Conservation (phyloP, 129 eudicot genomes). For the Tanacetum coccineum region DNA sequence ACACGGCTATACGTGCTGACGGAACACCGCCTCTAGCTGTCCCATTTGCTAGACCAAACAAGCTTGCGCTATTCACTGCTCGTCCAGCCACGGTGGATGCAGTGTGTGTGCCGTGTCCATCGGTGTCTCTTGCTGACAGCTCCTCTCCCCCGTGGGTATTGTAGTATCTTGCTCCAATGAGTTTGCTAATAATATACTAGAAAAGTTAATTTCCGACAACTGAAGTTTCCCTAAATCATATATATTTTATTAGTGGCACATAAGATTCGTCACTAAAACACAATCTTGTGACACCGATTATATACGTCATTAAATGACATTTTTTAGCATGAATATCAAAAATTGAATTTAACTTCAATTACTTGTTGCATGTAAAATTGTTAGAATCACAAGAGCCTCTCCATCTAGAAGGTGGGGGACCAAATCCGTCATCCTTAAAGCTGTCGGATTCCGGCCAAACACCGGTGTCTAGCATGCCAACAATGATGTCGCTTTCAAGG, state of each 20-base stretch:
- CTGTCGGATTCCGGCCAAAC: constrained; percentile 56
- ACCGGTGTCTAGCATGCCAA: constrained; percentile 49
- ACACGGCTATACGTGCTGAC: constrained; percentile 64
- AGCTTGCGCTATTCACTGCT: constrained; percentile 37
- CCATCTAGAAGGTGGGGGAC: constrained; percentile 54
- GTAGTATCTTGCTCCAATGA: constrained; percentile 66
- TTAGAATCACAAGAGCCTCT: constrained; percentile 42
- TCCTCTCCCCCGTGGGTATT: constrained; percentile 14
- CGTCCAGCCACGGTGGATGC: constrained; percentile 77
- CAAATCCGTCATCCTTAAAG: constrained; percentile 44
- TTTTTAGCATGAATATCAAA: too few species aligned
- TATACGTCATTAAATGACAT: too few species aligned
- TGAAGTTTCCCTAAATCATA: too few species aligned
- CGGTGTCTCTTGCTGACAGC: constrained; percentile 50
- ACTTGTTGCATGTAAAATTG: constrained; percentile 59
- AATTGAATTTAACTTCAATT: neutral
- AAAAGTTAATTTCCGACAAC: neutral
- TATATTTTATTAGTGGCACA: too few species aligned
- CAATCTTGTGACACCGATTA: too few species aligned
- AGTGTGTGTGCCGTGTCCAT: constrained; percentile 79
- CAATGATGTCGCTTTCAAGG: constrained; percentile 42
- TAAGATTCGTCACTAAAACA: too few species aligned
- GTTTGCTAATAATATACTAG: constrained; percentile 35
- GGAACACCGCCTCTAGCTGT: constrained; percentile 72
- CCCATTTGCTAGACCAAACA: constrained; percentile 60